Conservation (phyloP, 345 rosid species). For the Xanthoceras sorbifolium region DNA sequence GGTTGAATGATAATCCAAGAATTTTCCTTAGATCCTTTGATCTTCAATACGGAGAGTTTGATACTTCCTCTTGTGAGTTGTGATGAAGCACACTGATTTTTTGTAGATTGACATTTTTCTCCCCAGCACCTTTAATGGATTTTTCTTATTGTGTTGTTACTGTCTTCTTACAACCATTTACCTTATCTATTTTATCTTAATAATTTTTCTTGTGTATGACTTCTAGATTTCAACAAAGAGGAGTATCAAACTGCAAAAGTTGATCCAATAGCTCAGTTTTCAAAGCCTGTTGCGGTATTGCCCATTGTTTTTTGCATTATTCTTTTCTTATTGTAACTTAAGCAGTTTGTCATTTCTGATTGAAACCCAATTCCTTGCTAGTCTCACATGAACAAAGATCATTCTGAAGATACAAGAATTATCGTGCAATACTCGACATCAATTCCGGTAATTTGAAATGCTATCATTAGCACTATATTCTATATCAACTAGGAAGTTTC, state of each 20-base stretch:
- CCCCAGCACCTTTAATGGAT: not conserved
- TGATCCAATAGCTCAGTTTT: slow-evolving; percentile 83
- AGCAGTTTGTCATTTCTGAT: slow-evolving; percentile 9
- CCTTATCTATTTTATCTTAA: not conserved
- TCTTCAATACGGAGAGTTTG: not conserved
- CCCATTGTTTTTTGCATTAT: not conserved
- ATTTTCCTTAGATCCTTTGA: not conserved
- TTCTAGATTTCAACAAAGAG: slow-evolving; percentile 71
- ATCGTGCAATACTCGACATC: slow-evolving; percentile 75
- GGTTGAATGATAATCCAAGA: not conserved
- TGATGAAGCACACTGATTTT: slow-evolving; percentile 8
- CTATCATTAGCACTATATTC: slow-evolving; percentile 4
- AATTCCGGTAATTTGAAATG: slow-evolving; percentile 57
- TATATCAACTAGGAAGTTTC: not conserved
- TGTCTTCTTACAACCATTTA: not conserved
- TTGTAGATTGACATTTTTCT: slow-evolving; percentile 13
- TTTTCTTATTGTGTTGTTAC: slow-evolving; percentile 1
- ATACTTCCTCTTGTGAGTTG: slow-evolving; percentile 4
- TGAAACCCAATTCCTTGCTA: slow-evolving; percentile 26
- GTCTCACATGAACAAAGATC: slow-evolving; percentile 97
- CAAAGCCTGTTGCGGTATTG: slow-evolving; percentile 85
- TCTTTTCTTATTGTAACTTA: not conserved
- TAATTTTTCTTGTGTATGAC: slow-evolving; percentile 15
- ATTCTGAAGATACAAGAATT: slow-evolving; percentile 79
- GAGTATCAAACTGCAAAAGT: slow-evolving; percentile 69